Evolutionary conservation across 2,329 filamentous ascomycete genomes (phyloP).

Genomic region (Ascochyta clinopodiicola): DNA sequence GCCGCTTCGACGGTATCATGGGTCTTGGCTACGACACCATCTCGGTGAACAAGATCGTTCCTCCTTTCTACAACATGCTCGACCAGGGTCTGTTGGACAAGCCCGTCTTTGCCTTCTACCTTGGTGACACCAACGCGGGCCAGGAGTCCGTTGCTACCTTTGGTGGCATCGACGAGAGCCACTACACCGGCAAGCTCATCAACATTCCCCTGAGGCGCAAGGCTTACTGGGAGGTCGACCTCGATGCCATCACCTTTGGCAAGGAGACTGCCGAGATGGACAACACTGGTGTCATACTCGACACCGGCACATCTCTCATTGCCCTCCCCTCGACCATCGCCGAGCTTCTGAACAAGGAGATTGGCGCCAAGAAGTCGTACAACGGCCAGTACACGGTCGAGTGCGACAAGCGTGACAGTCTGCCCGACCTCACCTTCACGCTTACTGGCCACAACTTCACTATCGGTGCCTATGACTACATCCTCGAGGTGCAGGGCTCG

Average conservation of each 20-base stretch:
- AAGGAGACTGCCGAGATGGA: constrained; percentile 87
- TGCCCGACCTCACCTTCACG: constrained; percentile 91
- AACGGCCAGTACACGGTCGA: constrained; percentile 97
- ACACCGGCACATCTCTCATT: constrained; percentile 98
- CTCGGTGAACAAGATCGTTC: constrained; percentile 93
- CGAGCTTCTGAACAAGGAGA: constrained; percentile 96
- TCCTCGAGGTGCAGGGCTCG: constrained; percentile 90
- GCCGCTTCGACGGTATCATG: constrained; percentile 94
- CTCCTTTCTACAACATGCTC: constrained; percentile 96
- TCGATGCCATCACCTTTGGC: constrained; percentile 89
- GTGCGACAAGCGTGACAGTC: constrained; percentile 78
- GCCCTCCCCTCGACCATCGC: constrained; percentile 89
- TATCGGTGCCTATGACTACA: constrained; percentile 89
- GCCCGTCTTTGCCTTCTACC: constrained; percentile 95
- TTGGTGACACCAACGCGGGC: constrained; percentile 74
- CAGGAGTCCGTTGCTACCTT: constrained; percentile 87
- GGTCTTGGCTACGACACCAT: constrained; percentile 95
- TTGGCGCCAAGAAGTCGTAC: constrained; percentile 96
- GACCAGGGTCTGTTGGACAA: constrained; percentile 89
- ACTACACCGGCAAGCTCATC: constrained; percentile 84
- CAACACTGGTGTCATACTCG: constrained; percentile 93
- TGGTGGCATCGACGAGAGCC: constrained; percentile 82
- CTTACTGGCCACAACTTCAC: constrained; percentile 92
- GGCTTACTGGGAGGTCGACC: constrained; percentile 99
- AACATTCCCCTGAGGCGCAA: constrained; percentile 96